Percentiles rank a stretch among this genome's conserved stretches.
phyloP scores from a whole-genome alignment of 208 protist species.

The Sergeia podlipaevii region DNA sequence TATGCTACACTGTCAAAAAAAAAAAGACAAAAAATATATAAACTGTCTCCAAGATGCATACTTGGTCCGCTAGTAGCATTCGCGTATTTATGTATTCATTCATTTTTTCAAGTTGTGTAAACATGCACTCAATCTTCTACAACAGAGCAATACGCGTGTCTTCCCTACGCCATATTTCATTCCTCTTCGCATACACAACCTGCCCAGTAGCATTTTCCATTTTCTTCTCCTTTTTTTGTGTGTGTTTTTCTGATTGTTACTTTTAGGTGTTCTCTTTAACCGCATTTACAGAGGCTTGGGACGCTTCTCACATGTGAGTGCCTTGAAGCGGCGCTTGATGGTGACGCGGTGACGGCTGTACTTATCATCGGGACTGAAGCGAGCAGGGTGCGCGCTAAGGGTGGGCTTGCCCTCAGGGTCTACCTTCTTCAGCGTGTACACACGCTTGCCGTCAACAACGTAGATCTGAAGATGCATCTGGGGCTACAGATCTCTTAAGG shows the following conservation, averaged over 20 bases:
- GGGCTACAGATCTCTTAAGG: not conserved
- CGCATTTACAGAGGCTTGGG: conserved; percentile 73
- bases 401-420: conserved; percentile 87
- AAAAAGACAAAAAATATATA: too few relatives aligned
- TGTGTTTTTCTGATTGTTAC: not conserved
- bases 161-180: too few relatives aligned
- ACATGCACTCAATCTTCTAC: too few relatives aligned
- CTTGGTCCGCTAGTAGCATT: too few relatives aligned
- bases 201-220: not conserved
- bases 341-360: conserved; percentile 89
- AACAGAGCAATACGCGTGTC: too few relatives aligned
- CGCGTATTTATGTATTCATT: too few relatives aligned
- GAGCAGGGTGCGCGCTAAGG: conserved; percentile 88
- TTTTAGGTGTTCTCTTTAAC: not conserved
- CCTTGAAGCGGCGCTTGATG: conserved; percentile 92
- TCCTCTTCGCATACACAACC: too few relatives aligned
- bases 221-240: not conserved
- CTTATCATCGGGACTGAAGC: conserved; percentile 93
- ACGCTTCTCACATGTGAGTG: conserved; percentile 67
- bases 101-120: too few relatives aligned
- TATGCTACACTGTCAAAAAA: too few relatives aligned
- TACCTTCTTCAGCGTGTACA: conserved; percentile 93
- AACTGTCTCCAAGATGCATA: too few relatives aligned
- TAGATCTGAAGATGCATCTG: conserved; percentile 81
- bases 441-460: conserved; percentile 80